Evolutionary conservation across 768 basidiomycete species (phyloP).

Genomic region (Mycena vitilis): DNA sequence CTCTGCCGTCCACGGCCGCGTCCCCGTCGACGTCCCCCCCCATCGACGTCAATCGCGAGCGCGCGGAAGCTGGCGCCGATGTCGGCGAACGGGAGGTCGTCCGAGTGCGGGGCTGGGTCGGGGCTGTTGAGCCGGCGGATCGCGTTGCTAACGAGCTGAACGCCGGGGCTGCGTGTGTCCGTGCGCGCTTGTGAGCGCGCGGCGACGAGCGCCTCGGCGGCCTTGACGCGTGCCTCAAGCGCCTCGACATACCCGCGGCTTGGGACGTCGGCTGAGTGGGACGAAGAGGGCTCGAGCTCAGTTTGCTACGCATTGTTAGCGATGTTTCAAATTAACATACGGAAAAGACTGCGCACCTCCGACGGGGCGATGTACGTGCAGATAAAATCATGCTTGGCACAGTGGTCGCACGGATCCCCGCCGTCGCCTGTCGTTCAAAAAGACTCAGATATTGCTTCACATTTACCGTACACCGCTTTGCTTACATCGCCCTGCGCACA

Average conservation of each 20-base stretch:
- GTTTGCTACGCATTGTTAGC: not conserved
- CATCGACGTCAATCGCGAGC: slow-evolving; percentile 8
- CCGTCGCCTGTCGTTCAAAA: slow-evolving; percentile 20
- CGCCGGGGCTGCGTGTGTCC: slow-evolving; percentile 7
- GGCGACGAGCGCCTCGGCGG: slow-evolving; percentile 19
- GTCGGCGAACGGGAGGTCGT: slow-evolving; percentile 20
- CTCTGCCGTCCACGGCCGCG: no score
- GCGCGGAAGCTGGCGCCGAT: slow-evolving; percentile 10
- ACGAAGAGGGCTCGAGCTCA: not conserved
- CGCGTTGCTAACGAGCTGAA: slow-evolving; percentile 6
- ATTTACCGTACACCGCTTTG: no score
- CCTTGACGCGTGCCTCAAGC: slow-evolving; percentile 15
- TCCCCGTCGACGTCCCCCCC: no score
- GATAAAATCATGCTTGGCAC: slow-evolving; percentile 18
- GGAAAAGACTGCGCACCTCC: not conserved
- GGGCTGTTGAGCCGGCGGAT: slow-evolving; percentile 17
- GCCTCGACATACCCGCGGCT: slow-evolving; percentile 5
- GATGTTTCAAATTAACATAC: not conserved
- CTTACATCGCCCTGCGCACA: not conserved
- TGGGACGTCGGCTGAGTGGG: not conserved
- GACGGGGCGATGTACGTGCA: slow-evolving; percentile 24
- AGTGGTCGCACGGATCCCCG: slow-evolving; percentile 10
- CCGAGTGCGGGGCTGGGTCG: slow-evolving; percentile 15
- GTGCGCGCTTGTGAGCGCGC: no score
- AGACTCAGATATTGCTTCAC: no score